Percentiles rank a stretch among this genome's conserved stretches.
Evolutionary conservation across 768 basidiomycete species (phyloP).

Genomic region (Amanita phalloides): DNA sequence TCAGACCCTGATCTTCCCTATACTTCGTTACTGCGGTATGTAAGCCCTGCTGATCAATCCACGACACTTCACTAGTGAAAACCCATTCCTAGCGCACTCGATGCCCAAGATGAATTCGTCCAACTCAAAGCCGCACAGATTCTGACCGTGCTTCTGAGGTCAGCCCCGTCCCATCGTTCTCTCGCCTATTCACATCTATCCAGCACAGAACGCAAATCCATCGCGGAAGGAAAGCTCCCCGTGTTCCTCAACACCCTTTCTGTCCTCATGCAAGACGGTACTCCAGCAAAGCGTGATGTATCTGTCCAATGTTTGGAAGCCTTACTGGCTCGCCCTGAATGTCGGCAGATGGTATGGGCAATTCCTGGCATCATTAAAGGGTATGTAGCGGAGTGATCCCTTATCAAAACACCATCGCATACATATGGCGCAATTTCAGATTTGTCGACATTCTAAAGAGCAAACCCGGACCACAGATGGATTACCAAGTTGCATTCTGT

Average conservation of each 20-base stretch:
- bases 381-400: slow-evolving; percentile 24
- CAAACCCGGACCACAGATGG: slow-evolving; percentile 85
- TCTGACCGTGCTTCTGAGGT: slow-evolving; percentile 79
- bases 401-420: neutral
- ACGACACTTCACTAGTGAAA: neutral
- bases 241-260: slow-evolving; percentile 54
- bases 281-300: slow-evolving; percentile 70
- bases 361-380: slow-evolving; percentile 59
- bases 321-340: slow-evolving; percentile 71
- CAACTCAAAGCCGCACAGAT: slow-evolving; percentile 86
- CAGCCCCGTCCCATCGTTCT: slow-evolving; percentile 6
- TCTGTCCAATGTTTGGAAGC: slow-evolving; percentile 88
- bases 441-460: slow-evolving; percentile 76
- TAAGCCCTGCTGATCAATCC: neutral
- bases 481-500: slow-evolving; percentile 88
- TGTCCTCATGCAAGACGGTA: slow-evolving; percentile 46
- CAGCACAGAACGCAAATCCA: slow-evolving; percentile 2
- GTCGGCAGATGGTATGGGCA: slow-evolving; percentile 72
- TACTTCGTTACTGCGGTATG: slow-evolving; percentile 63
- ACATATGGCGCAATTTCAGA: slow-evolving; percentile 25
- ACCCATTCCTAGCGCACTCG: slow-evolving; percentile 46
- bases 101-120: slow-evolving; percentile 89
- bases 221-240: slow-evolving; percentile 21
- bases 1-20: slow-evolving; percentile 77
- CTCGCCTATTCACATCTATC: neutral